Percentiles rank a stretch among this genome's conserved stretches.
These are phyloP conservation scores for Colletotrichum trifolii DNA, from an alignment of 2,329 filamentous ascomycete genomes.

Conservation along the genomic window DNA sequence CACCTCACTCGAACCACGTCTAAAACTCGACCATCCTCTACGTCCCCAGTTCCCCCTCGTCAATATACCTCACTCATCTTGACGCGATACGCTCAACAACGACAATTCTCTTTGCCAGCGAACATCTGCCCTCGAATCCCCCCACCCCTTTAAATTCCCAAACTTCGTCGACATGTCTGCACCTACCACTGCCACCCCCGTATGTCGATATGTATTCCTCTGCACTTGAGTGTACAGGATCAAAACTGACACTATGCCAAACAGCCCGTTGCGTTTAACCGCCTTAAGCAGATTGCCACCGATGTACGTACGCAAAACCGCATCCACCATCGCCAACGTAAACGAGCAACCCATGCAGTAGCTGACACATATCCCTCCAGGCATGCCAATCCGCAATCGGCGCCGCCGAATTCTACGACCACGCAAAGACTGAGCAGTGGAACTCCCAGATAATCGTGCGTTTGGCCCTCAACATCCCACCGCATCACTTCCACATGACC, in stretches of 20 bases:
- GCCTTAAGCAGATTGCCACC: slow-evolving; percentile 86
- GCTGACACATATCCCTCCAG: slow-evolving; percentile 55
- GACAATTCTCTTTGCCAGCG: background rate
- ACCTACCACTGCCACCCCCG: slow-evolving; percentile 20
- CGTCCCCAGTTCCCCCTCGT: background rate
- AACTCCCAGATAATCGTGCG: slow-evolving; percentile 92
- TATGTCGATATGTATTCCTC: slow-evolving; percentile 9
- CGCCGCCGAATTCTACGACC: slow-evolving; percentile 83
- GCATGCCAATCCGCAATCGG: slow-evolving; percentile 85
- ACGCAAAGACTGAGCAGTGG: slow-evolving; percentile 86
- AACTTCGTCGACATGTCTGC: slow-evolving; percentile 24
- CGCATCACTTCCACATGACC: background rate
- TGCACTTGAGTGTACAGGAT: background rate
- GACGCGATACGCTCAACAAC: background rate
- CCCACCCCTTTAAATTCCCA: slow-evolving; percentile 1
- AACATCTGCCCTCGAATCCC: background rate
- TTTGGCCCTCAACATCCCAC: background rate
- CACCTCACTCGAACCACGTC: background rate
- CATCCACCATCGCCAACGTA: background rate
- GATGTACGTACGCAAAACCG: slow-evolving; percentile 68
- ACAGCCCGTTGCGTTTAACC: slow-evolving; percentile 79
- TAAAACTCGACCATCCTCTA: background rate
- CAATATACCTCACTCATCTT: background rate
- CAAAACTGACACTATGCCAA: slow-evolving; percentile 7
- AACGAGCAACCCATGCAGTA: slow-evolving; percentile 8